Evolutionary conservation across 441 rosid species (phyloP).

Genomic region (Pelargonium hybrid): DNA sequence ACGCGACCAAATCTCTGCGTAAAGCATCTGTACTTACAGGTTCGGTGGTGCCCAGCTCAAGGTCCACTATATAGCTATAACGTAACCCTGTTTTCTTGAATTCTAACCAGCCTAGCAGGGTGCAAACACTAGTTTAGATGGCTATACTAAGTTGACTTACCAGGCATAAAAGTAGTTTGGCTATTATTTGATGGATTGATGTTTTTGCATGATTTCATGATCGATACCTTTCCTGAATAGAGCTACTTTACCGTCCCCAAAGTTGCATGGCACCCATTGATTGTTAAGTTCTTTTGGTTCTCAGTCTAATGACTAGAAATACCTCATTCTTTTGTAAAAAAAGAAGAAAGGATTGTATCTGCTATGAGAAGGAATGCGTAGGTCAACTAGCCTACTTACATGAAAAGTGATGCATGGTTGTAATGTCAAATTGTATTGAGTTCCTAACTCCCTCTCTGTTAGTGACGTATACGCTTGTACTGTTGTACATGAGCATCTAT

Average conservation of each 20-base stretch:
- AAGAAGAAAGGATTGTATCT: background rate
- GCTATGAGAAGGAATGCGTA: background rate
- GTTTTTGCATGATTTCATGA: too few species aligned
- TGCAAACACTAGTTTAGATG: background rate
- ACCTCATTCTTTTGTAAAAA: background rate
- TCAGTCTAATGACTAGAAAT: background rate
- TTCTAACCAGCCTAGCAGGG: background rate
- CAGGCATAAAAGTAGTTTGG: background rate
- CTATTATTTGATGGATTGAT: background rate
- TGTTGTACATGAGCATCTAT: background rate
- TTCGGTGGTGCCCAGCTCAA: background rate
- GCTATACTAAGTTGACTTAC: background rate
- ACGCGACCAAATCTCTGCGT: too few species aligned
- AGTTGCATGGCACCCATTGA: background rate
- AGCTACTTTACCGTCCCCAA: background rate
- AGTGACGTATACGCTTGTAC: slow-evolving; percentile 3
- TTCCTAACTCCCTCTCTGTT: background rate
- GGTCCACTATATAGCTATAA: background rate
- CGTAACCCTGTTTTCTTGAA: background rate
- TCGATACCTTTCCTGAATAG: too few species aligned
- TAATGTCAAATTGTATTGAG: too few species aligned
- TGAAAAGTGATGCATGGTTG: too few species aligned
- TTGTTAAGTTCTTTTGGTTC: background rate
- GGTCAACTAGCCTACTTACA: background rate
- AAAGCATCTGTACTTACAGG: background rate